Conservation (phyloP, 2,329 filamentous ascomycete genomes). For the Colletotrichum tanaceti region DNA sequence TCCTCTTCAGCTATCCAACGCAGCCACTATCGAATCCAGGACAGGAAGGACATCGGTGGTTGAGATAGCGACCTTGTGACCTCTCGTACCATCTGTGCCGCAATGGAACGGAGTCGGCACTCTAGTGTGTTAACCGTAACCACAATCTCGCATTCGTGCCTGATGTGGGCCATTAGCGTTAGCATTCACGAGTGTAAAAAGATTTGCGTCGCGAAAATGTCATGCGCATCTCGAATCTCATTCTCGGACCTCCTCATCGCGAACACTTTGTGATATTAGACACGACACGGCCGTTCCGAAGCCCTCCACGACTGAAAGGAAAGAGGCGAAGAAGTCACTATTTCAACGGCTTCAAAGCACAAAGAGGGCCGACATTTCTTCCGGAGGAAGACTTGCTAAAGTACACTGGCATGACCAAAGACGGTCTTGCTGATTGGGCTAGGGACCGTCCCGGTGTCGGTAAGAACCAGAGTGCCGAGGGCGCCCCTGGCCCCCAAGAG, state of each 20-base stretch:
- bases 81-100: background rate
- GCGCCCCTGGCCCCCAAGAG: background rate
- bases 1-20: background rate
- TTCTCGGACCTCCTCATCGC: no score
- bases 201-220: background rate
- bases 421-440: constrained; percentile 50
- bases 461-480: background rate
- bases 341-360: constrained; percentile 48
- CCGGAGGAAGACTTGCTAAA: constrained; percentile 55
- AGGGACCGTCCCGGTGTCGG: constrained; percentile 53
- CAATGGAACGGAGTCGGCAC: background rate
- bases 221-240: background rate
- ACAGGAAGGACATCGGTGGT: background rate
- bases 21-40: background rate
- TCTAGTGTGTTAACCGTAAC: background rate
- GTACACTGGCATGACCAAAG: constrained; percentile 54
- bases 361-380: constrained; percentile 48
- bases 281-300: background rate
- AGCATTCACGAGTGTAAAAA: background rate
- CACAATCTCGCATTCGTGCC: background rate
- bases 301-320: background rate
- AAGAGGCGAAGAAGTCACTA: constrained; percentile 45
- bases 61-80: background rate
- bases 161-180: background rate
- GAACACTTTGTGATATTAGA: background rate